Conservation (phyloP, 257 asterid species). For the Solanum microdontum region DNA sequence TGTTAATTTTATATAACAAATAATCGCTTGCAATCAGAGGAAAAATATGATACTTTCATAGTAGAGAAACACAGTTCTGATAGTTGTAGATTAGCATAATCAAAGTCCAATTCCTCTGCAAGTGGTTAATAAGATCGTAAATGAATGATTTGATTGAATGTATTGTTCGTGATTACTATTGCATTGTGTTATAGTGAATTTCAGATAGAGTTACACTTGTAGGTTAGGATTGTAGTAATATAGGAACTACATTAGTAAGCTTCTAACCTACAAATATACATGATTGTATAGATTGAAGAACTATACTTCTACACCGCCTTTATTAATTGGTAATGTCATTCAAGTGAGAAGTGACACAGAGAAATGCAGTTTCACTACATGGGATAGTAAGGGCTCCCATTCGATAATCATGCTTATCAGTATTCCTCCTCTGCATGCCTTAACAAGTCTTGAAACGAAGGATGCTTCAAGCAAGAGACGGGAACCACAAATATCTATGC, state of each 20-base stretch:
- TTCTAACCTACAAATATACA: background rate
- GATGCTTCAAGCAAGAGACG: background rate
- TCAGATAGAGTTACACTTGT: background rate
- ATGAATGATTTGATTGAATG: background rate
- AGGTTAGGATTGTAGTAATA: background rate
- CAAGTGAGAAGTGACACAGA: background rate
- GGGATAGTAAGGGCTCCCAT: slow-evolving; percentile 4
- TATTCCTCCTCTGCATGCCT: slow-evolving; percentile 1
- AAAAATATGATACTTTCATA: background rate
- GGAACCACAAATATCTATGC: slow-evolving; percentile 2
- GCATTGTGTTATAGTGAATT: background rate
- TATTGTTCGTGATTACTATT: background rate
- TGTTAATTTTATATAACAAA: too few relatives aligned
- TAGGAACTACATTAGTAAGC: background rate
- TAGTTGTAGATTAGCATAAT: background rate
- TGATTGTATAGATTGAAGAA: background rate
- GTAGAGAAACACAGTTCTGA: background rate
- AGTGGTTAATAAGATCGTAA: background rate
- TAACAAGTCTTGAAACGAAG: slow-evolving; percentile 1
- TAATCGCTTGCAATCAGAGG: background rate
- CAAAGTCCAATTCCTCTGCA: background rate
- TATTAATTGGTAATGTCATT: background rate
- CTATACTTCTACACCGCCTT: background rate
- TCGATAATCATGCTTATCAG: background rate
- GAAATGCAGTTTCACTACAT: background rate